Evolutionary conservation across 495 filamentous ascomycete genomes (phyloP), one percentile per base, ranked within the genome.

Genomic region (Jackrogersella minutella): DNA sequence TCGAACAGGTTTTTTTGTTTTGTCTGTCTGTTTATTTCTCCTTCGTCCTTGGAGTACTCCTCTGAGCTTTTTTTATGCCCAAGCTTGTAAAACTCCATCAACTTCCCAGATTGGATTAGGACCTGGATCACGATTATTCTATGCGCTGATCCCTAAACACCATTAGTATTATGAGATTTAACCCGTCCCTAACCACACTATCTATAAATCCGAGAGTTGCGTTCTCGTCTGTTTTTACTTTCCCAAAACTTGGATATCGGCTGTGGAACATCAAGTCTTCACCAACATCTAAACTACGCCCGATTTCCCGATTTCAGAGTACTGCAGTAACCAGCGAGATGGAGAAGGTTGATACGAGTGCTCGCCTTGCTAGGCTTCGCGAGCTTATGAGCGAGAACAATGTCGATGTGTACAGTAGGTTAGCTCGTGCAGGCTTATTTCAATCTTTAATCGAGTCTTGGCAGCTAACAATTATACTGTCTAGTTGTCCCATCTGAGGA

Each of bases 401-500:
- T 58, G 83, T 99, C 39, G 93, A 98, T 78, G 84, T 98, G 58
- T 99, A 99, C 80, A 91, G 96, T 98, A 91, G 78, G 85, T 66
- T 53, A 71, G 72, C 76, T 47, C 58, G 58, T 58, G 37, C 56
- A n/a, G n/a, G n/a, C n/a, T n/a, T n/a, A 57, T 40, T 58, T 31
- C 19, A 31, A 17, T 57, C 21, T 8, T 22, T 16, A 59, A 52
- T 44, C 40, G 16, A 39, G 28, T 40, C 46, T 53, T 22, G 21
- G 19, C 43, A 46, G 33, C 67, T 74, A 39, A 74, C 62, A 7
- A 34, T 58, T 49, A 19, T 52, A 14, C 14, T 17, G n/a, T 61
- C 31, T 60, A 99, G 95, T 99, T 74, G 86, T 98, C 16, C 96
- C 96, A 8, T 97, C 94, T 36, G 95, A 98, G 86, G 96, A 99